These are phyloP conservation scores for Aspergillus fumigatus DNA, from an alignment of 2,329 filamentous ascomycete species.

Conservation along the genomic window DNA sequence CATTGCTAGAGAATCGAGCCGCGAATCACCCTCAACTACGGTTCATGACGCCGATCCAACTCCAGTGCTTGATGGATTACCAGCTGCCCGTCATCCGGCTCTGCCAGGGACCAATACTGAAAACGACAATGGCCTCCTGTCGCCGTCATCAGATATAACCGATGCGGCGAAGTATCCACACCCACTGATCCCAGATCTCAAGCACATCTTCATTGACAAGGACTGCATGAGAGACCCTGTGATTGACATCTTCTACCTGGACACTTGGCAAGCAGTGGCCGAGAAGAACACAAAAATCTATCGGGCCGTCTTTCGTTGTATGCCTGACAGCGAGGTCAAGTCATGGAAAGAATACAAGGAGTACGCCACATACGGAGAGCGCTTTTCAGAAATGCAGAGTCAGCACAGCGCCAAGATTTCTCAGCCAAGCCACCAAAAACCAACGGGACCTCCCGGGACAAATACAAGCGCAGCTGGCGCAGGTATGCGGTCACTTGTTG, in stretches of 20 bases:
- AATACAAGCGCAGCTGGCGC: constrained; percentile 18
- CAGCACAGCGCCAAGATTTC: constrained; percentile 47
- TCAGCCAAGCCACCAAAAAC: constrained; percentile 41
- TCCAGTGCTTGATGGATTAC: constrained; percentile 20
- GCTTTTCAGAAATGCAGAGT: constrained; percentile 67
- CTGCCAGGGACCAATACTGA: constrained; percentile 76
- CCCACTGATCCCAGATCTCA: constrained; percentile 60
- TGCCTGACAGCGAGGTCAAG: constrained; percentile 91
- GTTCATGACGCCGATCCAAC: constrained; percentile 17
- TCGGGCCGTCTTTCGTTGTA: constrained; percentile 89
- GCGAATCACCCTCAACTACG: constrained; percentile 11
- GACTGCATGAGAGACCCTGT: constrained; percentile 95
- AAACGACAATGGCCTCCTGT: constrained; percentile 67
- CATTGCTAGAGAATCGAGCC: constrained; percentile 15
- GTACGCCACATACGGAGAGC: constrained; percentile 69
- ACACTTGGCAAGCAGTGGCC: constrained; percentile 81
- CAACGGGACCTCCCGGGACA: constrained; percentile 36
- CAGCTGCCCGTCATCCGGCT: constrained; percentile 55
- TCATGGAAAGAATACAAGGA: constrained; percentile 93
- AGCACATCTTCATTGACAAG: constrained; percentile 68
- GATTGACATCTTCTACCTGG: constrained; percentile 73
- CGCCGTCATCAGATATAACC: constrained; percentile 33
- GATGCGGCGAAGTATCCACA: constrained; percentile 49
- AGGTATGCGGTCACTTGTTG: constrained; percentile 22
- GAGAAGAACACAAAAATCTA: constrained; percentile 95